Evolutionary conservation across 164 flowering plant genomes (phyloP), one percentile per base, ranked within the genome.

Genomic region (Aristolochia contorta): DNA sequence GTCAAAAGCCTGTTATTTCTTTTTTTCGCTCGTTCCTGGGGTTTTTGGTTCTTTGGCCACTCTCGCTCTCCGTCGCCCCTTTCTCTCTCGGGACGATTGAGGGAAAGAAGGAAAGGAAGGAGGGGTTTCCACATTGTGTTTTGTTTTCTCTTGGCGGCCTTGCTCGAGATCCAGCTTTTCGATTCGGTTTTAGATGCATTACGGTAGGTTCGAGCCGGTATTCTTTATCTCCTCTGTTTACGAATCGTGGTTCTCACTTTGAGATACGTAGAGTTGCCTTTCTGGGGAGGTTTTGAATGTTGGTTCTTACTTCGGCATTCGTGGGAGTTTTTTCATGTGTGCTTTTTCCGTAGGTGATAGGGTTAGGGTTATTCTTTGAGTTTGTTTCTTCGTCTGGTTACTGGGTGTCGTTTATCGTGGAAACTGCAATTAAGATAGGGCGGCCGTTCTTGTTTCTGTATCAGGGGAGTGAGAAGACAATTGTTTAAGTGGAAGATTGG

Each of bases 21-120:
- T 37, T 37, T 1, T 37, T 8, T 37, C 43, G 43, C 10, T 22
- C 23, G 54, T 18, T 19, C 12, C 6, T n/a, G 54, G 54, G 54
- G 54, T 50, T 50, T 50, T 50, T 50, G 54, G 54, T n/a, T 12
- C 54, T 50, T 27, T 50, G 22, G 20, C 54, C 54, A 50, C 54
- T 50, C 19, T 49, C 19, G 53, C 53, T 21, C 9, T 21, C 19
- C 19, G 6, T 21, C 53, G 4, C 12, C 51, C n/a, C n/a, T 7
- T n/a, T 6, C 51, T 4, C 51, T n/a, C n/a, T 4, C 51, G 13
- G 51, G 51, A 16, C 51, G 15, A 22, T 16, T 15, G 16, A 13
- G 56, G 18, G 56, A 12, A 20, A 24, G 23, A 20, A 27, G 56
- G 16, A 14, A 3, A 15, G 6, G 16, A 16, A 53, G 24, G 6